A percentile compares a stretch with the other conserved stretches of the same genome.
phyloP scores from a whole-genome alignment of 345 rosid species.

The Odontarrhena argentea region DNA sequence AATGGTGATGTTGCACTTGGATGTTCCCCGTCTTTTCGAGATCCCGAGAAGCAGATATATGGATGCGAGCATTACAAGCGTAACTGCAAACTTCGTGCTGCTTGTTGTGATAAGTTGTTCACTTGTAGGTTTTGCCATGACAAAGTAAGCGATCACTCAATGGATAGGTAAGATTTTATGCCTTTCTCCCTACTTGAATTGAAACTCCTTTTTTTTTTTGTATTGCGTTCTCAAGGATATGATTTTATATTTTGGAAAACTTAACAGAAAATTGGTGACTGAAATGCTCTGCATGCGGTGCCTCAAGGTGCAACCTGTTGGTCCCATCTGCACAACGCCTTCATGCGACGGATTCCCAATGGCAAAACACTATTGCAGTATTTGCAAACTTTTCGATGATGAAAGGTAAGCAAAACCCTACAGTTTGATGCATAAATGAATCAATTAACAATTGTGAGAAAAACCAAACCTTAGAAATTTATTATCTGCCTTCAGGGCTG shows the following conservation, averaged over 20 bases:
- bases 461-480: slow-evolving; percentile 15
- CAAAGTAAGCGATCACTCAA: slow-evolving; percentile 86
- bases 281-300: slow-evolving; percentile 94
- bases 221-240: background rate
- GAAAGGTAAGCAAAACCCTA: slow-evolving; percentile 58
- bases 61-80: slow-evolving; percentile 93
- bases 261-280: slow-evolving; percentile 67
- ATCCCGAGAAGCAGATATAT: slow-evolving; percentile 65
- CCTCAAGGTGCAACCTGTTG: slow-evolving; percentile 76
- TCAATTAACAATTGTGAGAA: background rate
- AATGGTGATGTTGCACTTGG: slow-evolving; percentile 58
- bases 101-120: slow-evolving; percentile 74
- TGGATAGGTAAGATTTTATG: slow-evolving; percentile 64
- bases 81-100: slow-evolving; percentile 82
- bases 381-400: slow-evolving; percentile 93
- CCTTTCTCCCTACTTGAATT: slow-evolving; percentile 4
- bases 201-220: background rate
- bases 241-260: slow-evolving; percentile 15
- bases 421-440: slow-evolving; percentile 10
- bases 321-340: slow-evolving; percentile 66
- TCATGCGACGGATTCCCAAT: slow-evolving; percentile 70
- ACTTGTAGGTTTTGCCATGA: slow-evolving; percentile 88
- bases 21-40: slow-evolving; percentile 64
- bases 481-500: slow-evolving; percentile 51
- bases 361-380: slow-evolving; percentile 85